phyloP scores from a whole-genome alignment of 805 yeast species.

The Metschnikowia proteae region DNA sequence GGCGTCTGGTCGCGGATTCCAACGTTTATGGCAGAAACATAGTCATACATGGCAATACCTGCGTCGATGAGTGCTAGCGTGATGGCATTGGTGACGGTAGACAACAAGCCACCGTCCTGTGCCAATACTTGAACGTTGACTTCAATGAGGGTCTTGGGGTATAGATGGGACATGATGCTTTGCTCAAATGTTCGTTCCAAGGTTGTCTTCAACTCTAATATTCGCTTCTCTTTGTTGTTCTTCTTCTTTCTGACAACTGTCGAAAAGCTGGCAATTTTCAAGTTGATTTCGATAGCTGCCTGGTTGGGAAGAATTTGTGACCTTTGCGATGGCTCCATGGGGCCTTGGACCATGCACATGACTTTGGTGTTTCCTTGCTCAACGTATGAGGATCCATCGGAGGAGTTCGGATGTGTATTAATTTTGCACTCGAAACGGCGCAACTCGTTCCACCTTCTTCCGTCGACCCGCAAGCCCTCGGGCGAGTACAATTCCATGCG shows the following conservation, averaged over 20 bases:
- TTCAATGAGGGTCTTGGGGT: constrained; percentile 80
- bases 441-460: constrained; percentile 92
- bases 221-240: constrained; percentile 63
- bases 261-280: constrained; percentile 78
- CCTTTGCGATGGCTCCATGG: constrained; percentile 70
- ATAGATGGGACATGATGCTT: constrained; percentile 66
- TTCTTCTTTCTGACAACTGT: constrained; percentile 71
- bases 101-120: constrained; percentile 85
- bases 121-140: constrained; percentile 73
- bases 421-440: constrained; percentile 76
- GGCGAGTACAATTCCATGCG: constrained; percentile 86
- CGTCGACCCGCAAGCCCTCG: constrained; percentile 90
- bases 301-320: constrained; percentile 48
- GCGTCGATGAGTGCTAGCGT: constrained; percentile 92
- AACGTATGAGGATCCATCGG: constrained; percentile 90
- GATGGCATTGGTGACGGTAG: constrained; percentile 77
- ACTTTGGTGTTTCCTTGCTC: constrained; percentile 92
- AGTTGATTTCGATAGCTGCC: constrained; percentile 58
- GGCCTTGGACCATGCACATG: constrained; percentile 82
- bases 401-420: constrained; percentile 81
- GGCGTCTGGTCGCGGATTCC: constrained; percentile 77
- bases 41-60: constrained; percentile 91
- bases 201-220: constrained; percentile 62
- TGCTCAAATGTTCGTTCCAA: constrained; percentile 69
- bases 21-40: constrained; percentile 73